Evolutionary conservation across 306 rosid species (phyloP), one percentile per base, ranked within the genome.

Genomic region (Cicer yamashitae): DNA sequence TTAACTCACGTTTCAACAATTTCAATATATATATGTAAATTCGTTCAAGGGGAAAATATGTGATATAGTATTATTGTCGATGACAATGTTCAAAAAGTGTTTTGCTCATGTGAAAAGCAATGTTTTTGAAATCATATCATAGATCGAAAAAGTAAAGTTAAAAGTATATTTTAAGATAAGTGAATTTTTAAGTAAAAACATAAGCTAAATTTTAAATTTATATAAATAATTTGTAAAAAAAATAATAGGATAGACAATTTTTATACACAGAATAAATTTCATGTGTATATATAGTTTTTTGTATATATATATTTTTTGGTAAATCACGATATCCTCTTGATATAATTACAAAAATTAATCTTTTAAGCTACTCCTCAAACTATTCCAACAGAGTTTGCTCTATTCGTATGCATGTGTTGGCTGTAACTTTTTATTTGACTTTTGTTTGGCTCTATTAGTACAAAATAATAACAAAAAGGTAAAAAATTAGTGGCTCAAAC

Each of bases 11-110:
- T 41, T 53, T 72, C 53, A 71, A 38, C 40, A 43, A 34, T 34
- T 62, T 62, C 69, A 54, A 30, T 30, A 30, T 3, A 56, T 71
- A 8, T 34, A 5, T 81, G 72, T 59, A 62, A 13, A 62, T 48
- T 34, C 30, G 5, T 46, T 54, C 18, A 52, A 34, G 51, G 71
- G 67, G 57, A 71, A 70, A 71, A 54, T 7, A 51, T 51, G 57
- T 51, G 41, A 39, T 73, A 54, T 20, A 10, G 25, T 53, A 17
- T 15, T 15, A 5, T 43, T 73, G n/a, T 67, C 44, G 7, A 48
- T 40, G 9, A 11, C 58, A 22, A 38, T 56, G 60, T 4, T n/a
- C 13, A 60, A 45, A 76, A 54, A 54, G 7, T 54, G 39, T 30
- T 11, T 59, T 59, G 18, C 17, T 34, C 4, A 37, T 30, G 43